phyloP scores from a whole-genome alignment of 2,329 filamentous ascomycete species.

The Pseudopyrenochaeta lycopersici region DNA sequence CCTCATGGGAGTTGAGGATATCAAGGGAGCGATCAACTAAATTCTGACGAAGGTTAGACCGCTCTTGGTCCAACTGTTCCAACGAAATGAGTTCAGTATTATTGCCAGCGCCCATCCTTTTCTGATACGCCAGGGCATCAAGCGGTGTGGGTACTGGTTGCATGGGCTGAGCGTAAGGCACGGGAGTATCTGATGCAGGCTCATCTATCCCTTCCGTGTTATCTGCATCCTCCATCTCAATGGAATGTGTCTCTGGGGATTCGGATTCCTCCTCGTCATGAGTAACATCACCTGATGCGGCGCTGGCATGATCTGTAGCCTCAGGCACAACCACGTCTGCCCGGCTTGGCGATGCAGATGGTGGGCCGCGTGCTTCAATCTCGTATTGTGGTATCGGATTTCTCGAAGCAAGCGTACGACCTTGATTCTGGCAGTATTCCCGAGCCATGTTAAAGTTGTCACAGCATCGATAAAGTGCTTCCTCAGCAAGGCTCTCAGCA shows the following conservation, averaged over 20 bases:
- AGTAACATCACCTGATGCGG: slow-evolving; percentile 34
- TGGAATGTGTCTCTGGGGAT: slow-evolving; percentile 43
- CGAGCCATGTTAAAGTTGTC: slow-evolving; percentile 67
- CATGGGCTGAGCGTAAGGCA: slow-evolving; percentile 25
- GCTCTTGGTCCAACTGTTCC: slow-evolving; percentile 81
- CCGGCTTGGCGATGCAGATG: slow-evolving; percentile 41
- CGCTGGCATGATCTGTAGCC: slow-evolving; percentile 36
- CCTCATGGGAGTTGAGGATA: slow-evolving; percentile 85
- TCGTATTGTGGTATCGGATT: slow-evolving; percentile 70
- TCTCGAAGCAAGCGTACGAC: slow-evolving; percentile 65
- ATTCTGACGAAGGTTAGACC: slow-evolving; percentile 75
- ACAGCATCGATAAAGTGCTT: slow-evolving; percentile 85
- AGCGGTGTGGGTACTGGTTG: slow-evolving; percentile 21
- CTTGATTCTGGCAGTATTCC: slow-evolving; percentile 78
- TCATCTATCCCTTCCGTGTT: slow-evolving; percentile 17
- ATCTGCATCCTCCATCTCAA: slow-evolving; percentile 51
- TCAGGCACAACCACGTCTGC: slow-evolving; percentile 46
- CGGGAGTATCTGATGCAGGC: slow-evolving; percentile 22
- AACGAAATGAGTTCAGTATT: slow-evolving; percentile 64
- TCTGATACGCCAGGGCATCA: slow-evolving; percentile 44
- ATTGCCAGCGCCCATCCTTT: slow-evolving; percentile 43
- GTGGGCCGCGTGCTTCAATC: slow-evolving; percentile 37
- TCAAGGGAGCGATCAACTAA: slow-evolving; percentile 91
- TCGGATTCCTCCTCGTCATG: slow-evolving; percentile 38
- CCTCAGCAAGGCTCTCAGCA: slow-evolving; percentile 72